phyloP scores from a whole-genome alignment of 768 basidiomycete species.

The Hericium coralloides region DNA sequence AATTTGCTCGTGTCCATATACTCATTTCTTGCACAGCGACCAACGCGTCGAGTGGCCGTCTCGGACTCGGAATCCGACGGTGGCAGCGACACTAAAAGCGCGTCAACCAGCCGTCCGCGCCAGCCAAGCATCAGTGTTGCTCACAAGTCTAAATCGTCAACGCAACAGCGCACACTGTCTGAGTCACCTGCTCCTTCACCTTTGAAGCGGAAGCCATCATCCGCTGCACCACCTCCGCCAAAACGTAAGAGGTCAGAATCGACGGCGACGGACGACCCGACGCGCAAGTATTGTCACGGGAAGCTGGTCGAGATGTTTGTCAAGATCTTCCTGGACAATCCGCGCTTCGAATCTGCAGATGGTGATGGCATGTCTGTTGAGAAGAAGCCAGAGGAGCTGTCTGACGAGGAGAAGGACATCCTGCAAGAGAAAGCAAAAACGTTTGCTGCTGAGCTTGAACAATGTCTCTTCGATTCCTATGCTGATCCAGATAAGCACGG shows the following conservation, averaged over 20 bases:
- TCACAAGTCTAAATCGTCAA: constrained; percentile 1
- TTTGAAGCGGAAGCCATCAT: constrained; percentile 50
- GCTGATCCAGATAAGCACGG: constrained; percentile 70
- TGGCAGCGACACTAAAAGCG: constrained; percentile 5
- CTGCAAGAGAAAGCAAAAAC: constrained; percentile 48
- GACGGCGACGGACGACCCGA: constrained; percentile 51
- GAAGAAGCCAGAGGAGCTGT: constrained; percentile 45
- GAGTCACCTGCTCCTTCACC: constrained; percentile 6
- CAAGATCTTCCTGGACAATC: constrained; percentile 65
- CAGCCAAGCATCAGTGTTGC: constrained; percentile 10
- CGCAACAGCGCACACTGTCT: neutral
- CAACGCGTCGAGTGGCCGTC: constrained; percentile 29
- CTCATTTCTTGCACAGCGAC: constrained; percentile 28
- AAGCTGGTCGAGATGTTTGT: constrained; percentile 67
- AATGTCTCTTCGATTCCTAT: constrained; percentile 66
- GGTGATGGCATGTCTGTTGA: constrained; percentile 22
- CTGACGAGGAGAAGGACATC: constrained; percentile 48
- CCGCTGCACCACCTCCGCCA: constrained; percentile 29
- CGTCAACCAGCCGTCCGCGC: constrained; percentile 8
- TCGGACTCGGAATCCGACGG: constrained; percentile 25
- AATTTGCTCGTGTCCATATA: constrained; percentile 1
- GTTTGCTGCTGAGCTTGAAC: constrained; percentile 68
- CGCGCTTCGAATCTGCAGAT: constrained; percentile 32
- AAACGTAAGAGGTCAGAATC: constrained; percentile 40
- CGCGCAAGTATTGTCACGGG: constrained; percentile 70